A percentile compares a stretch with the other conserved stretches of the same genome.
Evolutionary conservation across 352 stramenopile species (phyloP).

Genomic region (Pythium catenulatum): DNA sequence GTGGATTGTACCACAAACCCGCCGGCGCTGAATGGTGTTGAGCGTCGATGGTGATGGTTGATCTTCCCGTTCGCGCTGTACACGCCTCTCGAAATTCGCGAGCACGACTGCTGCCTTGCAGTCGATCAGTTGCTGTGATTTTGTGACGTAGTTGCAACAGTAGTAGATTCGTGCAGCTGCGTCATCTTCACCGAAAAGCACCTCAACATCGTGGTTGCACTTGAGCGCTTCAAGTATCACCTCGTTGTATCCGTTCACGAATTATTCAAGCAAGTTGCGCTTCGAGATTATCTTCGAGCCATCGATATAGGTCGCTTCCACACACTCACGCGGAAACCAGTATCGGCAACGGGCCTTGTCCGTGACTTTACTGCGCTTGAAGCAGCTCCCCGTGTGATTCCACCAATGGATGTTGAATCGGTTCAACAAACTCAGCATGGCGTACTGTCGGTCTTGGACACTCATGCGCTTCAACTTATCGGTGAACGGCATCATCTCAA

Average conservation of each 20-base stretch:
- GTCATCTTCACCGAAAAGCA: too few relatives aligned
- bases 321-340: conserved; percentile 24
- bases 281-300: neutral
- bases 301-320: neutral
- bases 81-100: conserved; percentile 32
- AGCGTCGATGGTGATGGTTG: neutral
- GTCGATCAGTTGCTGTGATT: conserved; percentile 33
- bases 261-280: neutral
- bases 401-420: conserved; percentile 39
- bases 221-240: too few relatives aligned
- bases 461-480: neutral
- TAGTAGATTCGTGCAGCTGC: too few relatives aligned
- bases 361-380: conserved; percentile 24
- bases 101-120: conserved; percentile 23
- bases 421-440: neutral
- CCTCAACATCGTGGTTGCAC: too few relatives aligned
- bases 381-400: conserved; percentile 42
- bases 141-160: conserved; percentile 55
- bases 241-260: too few relatives aligned
- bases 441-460: neutral
- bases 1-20: conserved; percentile 27
- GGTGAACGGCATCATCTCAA: conserved; percentile 14
- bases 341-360: neutral
- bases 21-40: neutral
- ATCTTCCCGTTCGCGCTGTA: neutral